Evolutionary conservation across 176 grass and related monocot species (phyloP), one percentile per base, ranked within the genome.

Genomic region (Ensete ventricosum): DNA sequence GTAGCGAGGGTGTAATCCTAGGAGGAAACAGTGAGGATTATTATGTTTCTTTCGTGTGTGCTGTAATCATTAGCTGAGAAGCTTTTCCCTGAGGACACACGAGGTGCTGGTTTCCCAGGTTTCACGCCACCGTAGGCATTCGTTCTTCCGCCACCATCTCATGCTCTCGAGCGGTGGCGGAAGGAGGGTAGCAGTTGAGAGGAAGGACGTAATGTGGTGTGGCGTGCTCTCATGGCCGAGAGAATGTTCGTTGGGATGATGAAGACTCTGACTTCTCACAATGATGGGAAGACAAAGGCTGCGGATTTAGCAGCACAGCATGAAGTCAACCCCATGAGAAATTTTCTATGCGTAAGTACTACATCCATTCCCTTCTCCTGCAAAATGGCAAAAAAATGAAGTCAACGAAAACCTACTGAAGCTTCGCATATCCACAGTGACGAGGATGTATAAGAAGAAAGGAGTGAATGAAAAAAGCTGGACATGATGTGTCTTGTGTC

Each of bases 31-130:
- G 72, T 19, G 72, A 48, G 73, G 16, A 51, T 71, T 6, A 6
- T 43, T 6, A 6, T 43, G 68, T 65, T 65, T 63, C 43, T 65
- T 65, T 63, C 43, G 53, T 75, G 22, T 23, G 8, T 75, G 73
- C 54, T 50, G 54, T 54, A 60, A 75, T 60, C 73, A 75, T 75
- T 60, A 75, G 73, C 26, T 75, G 23, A 43, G 53, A 60, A 55
- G 17, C 73, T 59, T 75, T 75, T 58, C 25, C 54, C 54, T 49
- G 54, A 43, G 34, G 4, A 6, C 73, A 49, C 54, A 53, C 58
- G 73, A 75, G 49, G 23, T 75, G 53, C 34, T 43, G 0, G 51
- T 59, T 58, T 58, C 54, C 54, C 73, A 10, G 16, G 16, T 25
- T 54, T 57, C 29, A 43, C 34, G 34, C 34, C 34, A 43, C 34